Evolutionary conservation across 2,329 filamentous ascomycete genomes (phyloP), one percentile per base, ranked within the genome.

Genomic region (Ascochyta rabiei): DNA sequence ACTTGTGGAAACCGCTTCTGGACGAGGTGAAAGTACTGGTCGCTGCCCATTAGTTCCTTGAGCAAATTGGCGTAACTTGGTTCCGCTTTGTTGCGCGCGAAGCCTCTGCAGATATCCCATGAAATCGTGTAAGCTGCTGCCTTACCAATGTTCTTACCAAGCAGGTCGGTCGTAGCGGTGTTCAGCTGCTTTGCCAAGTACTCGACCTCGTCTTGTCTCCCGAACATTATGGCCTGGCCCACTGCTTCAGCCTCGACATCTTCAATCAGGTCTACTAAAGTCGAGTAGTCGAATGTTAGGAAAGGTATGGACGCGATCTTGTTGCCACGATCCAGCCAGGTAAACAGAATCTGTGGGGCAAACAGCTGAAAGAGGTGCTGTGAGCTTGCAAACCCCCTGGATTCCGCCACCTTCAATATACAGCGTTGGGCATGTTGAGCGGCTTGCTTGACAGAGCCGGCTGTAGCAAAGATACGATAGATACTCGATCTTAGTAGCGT

Each of bases 391-490:
- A 98, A 81, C 0, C 81, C 76, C 30, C 97, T 82, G 0, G 82
- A 81, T 12, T 72, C 76, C 4, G 93, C 86, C 28, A 97, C 86
- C 12, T 83, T 80, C 4, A 75, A 72, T 38, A 97, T 80, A 63
- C 91, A 96, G 46, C 83, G 83, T 50, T 84, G 84, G 1, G 93
- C 93, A 75, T 97, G 89, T 18, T 81, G 78, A 18, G 82, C 80
- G 6, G 89, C 89, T 10, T 78, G 76, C 3, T 82, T 76, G 13
- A 96, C 85, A 52, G 86, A 86, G 1, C 89, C 91, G 1, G 93
- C 90, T 0, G 89, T 91, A 72, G 98, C 95, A 64, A 98, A 96
- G 19, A 98, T 92, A 72, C 95, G 89, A 72, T 97, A 99, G 16
- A 96, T 89, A 61, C 91, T 92, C 60, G 89, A 86, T 46, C 93